Evolutionary conservation across 176 grass and related monocot species (phyloP), one percentile per base, ranked within the genome.

Genomic region (Ananas comosus): DNA sequence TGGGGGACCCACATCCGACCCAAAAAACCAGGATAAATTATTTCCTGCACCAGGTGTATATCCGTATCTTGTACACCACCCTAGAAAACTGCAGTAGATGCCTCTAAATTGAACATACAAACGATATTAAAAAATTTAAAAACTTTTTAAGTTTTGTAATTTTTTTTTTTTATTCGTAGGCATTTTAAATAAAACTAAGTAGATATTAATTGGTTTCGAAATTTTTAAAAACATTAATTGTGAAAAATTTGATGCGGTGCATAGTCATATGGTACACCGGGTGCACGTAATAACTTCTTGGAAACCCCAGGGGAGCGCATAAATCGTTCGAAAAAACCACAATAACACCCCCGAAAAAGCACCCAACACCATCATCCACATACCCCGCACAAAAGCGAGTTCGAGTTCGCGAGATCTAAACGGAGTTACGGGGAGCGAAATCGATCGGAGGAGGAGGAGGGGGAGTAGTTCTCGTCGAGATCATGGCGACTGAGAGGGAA

Each of bases 401-500:
- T 42, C 33, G 33, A 7, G 33, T 42, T 42, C 33, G 33, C 33
- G 56, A 61, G 56, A 61, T 61, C 56, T 61, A 42, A 61, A 10
- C 21, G 56, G n/a, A 61, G 56, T 61, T 10, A 21, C 1, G 14
- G 53, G 17, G 33, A 42, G 33, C 33, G 33, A 42, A 42, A 17
- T 54, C 50, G 65, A 61, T 56, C 64, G 52, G 59, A 4, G 51
- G 16, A 68, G 51, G 16, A 68, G 71, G 52, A 68, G 12, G 72
- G 70, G 50, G 51, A 17, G 33, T 4, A 42, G 33, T 7, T 0
- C 33, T 42, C 33, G 33, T 53, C n/a, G 50, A 51, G 51, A 75
- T 63, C 65, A 99, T 99, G 95, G 85, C 95, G 17, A 94, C 90
- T 66, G 95, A 99, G 83, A 79, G 95, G 75, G 95, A 99, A 82